A percentile compares a stretch with the other conserved stretches of the same genome.
These are phyloP conservation scores for Trichoderma reesei DNA, from an alignment of 495 filamentous ascomycete genomes.

Conservation along the genomic window DNA sequence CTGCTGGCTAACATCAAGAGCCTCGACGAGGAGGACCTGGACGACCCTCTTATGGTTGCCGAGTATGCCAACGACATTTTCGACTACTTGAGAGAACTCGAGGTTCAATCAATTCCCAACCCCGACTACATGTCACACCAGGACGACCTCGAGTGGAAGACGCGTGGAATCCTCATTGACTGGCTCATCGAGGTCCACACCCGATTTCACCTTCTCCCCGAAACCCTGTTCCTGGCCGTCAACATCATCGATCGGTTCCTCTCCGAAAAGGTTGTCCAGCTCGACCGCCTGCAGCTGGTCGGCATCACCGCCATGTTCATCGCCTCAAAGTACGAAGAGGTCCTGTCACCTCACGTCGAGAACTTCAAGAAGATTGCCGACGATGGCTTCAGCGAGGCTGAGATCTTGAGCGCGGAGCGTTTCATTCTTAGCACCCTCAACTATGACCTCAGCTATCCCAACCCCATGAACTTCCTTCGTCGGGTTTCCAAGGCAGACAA, in stretches of 20 bases:
- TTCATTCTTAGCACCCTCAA: slow-evolving; percentile 82
- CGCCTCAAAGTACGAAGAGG: slow-evolving; percentile 97
- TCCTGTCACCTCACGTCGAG: slow-evolving; percentile 88
- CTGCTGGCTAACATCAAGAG: slow-evolving; percentile 39
- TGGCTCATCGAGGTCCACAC: slow-evolving; percentile 98
- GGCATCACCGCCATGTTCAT: slow-evolving; percentile 99
- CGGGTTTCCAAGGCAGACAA: slow-evolving; percentile 97
- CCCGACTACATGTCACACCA: slow-evolving; percentile 90
- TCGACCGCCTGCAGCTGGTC: slow-evolving; percentile 91
- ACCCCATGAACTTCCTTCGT: slow-evolving; percentile 98
- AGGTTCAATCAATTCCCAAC: slow-evolving; percentile 76
- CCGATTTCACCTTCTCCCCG: slow-evolving; percentile 91
- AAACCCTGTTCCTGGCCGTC: slow-evolving; percentile 92
- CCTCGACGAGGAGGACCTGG: slow-evolving; percentile 76
- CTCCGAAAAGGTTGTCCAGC: slow-evolving; percentile 81
- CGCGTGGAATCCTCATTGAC: slow-evolving; percentile 93
- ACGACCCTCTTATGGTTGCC: slow-evolving; percentile 93
- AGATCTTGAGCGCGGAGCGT: slow-evolving; percentile 94
- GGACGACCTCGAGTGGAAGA: slow-evolving; percentile 93
- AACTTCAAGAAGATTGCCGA: slow-evolving; percentile 97
- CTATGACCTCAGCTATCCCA: slow-evolving; percentile 97
- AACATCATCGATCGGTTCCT: slow-evolving; percentile 98
- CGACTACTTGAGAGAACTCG: slow-evolving; percentile 84
- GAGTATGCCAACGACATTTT: slow-evolving; percentile 98
- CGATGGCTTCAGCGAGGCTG: slow-evolving; percentile 89